Evolutionary conservation across 768 basidiomycete genomes (phyloP).

Genomic region (Suillus variegatus): DNA sequence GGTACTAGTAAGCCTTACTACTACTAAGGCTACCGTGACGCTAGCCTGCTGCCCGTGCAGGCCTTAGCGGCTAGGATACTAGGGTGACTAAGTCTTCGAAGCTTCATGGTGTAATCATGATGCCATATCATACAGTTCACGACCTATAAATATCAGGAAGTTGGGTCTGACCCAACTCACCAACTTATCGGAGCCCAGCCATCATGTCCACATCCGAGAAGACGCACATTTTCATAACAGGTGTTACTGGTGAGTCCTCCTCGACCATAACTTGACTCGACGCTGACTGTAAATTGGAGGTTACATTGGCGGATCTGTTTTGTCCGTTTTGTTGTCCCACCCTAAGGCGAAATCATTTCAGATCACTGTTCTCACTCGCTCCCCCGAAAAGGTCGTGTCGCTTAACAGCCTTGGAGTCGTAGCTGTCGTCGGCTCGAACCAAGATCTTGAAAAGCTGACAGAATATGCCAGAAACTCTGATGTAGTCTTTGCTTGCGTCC

Average conservation of each 20-base stretch:
- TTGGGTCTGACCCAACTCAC: background rate
- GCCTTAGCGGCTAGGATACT: too few relatives aligned
- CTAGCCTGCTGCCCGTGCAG: too few relatives aligned
- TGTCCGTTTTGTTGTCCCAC: slow-evolving; percentile 47
- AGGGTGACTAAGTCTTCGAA: too few relatives aligned
- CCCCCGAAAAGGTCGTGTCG: slow-evolving; percentile 35
- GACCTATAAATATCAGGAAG: background rate
- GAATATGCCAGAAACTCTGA: slow-evolving; percentile 44
- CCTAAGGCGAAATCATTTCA: slow-evolving; percentile 41
- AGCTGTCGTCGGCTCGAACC: slow-evolving; percentile 41
- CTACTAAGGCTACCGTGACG: too few relatives aligned
- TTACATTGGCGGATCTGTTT: slow-evolving; percentile 59
- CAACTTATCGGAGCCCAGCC: background rate
- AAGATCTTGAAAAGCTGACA: slow-evolving; percentile 41
- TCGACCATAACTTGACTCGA: background rate
- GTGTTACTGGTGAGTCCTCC: slow-evolving; percentile 20
- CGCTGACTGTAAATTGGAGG: slow-evolving; percentile 30
- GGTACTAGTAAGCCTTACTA: background rate
- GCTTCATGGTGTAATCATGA: background rate
- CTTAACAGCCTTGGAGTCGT: slow-evolving; percentile 15
- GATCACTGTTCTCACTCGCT: slow-evolving; percentile 48
- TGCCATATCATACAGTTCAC: background rate
- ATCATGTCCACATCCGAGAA: background rate
- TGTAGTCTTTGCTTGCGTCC: slow-evolving; percentile 41
- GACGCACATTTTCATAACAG: slow-evolving; percentile 17